Base-by-base conservation (phyloP, 1,284 basidiomycete genomes). In the Coriolopsis trogii region DNA sequence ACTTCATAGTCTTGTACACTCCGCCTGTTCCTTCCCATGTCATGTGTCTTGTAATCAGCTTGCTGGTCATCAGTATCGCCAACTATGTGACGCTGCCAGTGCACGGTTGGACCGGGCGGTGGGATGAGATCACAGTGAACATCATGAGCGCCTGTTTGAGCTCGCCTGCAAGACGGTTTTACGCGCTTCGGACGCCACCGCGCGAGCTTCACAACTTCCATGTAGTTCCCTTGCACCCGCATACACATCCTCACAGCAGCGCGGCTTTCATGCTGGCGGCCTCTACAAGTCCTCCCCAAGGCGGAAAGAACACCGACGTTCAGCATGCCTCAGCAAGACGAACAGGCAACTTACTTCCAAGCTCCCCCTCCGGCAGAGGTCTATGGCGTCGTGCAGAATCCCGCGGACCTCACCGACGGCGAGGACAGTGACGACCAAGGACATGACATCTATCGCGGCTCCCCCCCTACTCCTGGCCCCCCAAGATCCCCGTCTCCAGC, bases 401-500 rank as follows among this genome's bases (percentile, higher is more conserved):
- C 53, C 7, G 51, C 44, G 33, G 42, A 53, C 33, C 37, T 53
- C 25, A 48, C 55, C 25, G 55, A 55, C 30, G 36, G 25, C 23
- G 47, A 49, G 3, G 55, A 59, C 26, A 66, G 73, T 20, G 63
- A 73, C 52, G 72, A 70, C 46, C 73, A 77, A 29, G 67, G 70
- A 43, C 64, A 67, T 21, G 80, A 84, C 63, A 85, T 88, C 49
- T 87, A 84, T 63, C 77, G 85, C 53, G 85, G 85, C n/a, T 72
- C 72, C 21, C 73, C 68, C 3, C 66, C 69, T 20, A 40, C 41
- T 7, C n/a, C 42, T 6, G 61, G 68, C 18, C 62, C 66, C 15
- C 63, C 66, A 18, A 62, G 65, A 37, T 63, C 66, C 24, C 59
- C 66, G 30, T 67, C 69, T 16, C 51, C 69, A 48, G 61, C 61